phyloP scores from a whole-genome alignment of 306 rosid genomes.

The Rosa rugosa region DNA sequence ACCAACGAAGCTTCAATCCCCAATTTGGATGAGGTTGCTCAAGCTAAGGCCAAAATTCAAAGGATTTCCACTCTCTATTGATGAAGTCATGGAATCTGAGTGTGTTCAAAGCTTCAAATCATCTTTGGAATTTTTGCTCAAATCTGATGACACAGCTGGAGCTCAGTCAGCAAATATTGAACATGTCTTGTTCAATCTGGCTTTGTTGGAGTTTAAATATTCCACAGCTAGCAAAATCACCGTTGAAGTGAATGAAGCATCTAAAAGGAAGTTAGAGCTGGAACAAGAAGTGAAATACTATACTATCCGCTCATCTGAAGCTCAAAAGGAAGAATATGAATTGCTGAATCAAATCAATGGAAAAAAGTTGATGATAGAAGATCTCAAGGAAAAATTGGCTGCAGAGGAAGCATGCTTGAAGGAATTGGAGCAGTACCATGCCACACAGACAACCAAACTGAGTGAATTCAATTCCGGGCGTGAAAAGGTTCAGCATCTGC shows the following conservation, averaged over 20 bases:
- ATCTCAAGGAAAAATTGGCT: background rate
- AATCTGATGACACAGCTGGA: background rate
- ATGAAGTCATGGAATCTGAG: conserved; percentile 10
- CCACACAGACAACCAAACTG: background rate
- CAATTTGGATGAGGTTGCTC: background rate
- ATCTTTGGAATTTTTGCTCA: background rate
- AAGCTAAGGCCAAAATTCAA: background rate
- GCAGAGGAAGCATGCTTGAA: background rate
- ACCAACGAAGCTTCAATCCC: background rate
- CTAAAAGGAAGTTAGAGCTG: background rate
- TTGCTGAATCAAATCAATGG: background rate
- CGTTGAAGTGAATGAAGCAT: background rate
- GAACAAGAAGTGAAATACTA: background rate
- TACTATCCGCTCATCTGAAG: background rate
- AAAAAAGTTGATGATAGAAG: background rate
- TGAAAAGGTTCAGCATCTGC: background rate
- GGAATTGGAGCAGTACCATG: background rate
- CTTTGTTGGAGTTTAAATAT: background rate
- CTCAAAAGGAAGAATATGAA: background rate
- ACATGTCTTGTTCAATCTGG: background rate
- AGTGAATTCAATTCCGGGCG: background rate
- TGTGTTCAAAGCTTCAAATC: background rate
- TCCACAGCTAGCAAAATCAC: background rate
- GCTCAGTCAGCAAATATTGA: background rate
- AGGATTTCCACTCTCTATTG: background rate